Base-by-base conservation (phyloP, 768 basidiomycete species). In the Panaeolus cyanescens region DNA sequence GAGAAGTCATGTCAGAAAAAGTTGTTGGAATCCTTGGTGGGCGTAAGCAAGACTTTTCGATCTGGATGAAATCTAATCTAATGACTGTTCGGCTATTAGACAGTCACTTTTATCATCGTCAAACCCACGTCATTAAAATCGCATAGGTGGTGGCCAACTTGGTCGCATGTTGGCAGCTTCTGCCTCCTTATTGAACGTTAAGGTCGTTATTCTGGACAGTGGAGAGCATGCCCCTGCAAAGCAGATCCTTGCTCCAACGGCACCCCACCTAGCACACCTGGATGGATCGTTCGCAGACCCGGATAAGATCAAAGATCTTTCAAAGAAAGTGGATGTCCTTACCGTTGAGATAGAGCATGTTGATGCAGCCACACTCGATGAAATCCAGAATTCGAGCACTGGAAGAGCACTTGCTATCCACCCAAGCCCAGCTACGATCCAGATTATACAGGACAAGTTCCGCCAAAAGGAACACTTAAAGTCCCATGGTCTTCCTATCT, bases 291-390 rank as follows among this genome's bases (percentile, higher is more conserved):
- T 97, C 76, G 77, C 90, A 25, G 90, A 95, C 70, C 83, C 90
- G 0, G 76, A 74, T 12, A 89, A 91, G 70, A 96, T 99, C 66
- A 82, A 80, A 40, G 83, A 91, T 64, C 85, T 99, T 34, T 94
- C 95, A 0, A 63, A 72, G 12, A 87, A 87, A 70, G 95, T 91
- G 31, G 91, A 98, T 68, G 78, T 99, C 32, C 79, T 99, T 54
- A 99, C 96, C 0, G 88, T 96, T 56, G 96, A 99, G 79, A 99
- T 98, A 32, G 96, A 99, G 75, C 97, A 99, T 68, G 94, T 99
- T 62, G 86, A 96, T 64, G 92, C 83, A 10, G 78, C 78, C 20
- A 85, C 92, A 0, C 79, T 99, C 9, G 84, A 89, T 55, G 82
- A 87, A 55, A 78, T 92, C 2, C 78, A 85, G 64, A 73, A 66